phyloP scores from a whole-genome alignment of 2,329 filamentous ascomycete species.

The Venturia nashicola region DNA sequence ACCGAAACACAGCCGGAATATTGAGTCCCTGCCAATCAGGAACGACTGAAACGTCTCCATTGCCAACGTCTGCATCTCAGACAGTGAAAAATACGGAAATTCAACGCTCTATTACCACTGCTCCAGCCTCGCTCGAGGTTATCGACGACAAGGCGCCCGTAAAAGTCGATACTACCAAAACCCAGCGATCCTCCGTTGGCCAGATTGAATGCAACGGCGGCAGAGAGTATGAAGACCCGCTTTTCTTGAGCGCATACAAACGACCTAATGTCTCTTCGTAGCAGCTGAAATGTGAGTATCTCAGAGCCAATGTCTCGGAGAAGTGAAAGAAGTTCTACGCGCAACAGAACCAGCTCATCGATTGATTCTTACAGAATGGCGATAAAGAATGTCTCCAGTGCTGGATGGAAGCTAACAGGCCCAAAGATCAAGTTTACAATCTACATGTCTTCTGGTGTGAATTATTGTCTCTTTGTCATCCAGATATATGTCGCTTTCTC shows the following conservation, averaged over 20 bases:
- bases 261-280: constrained; percentile 9
- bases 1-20: background rate
- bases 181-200: background rate
- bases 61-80: background rate
- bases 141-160: background rate
- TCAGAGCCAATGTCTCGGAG: too few species aligned
- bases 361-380: constrained; percentile 40
- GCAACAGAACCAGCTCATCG: constrained; percentile 27
- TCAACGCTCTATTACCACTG: background rate
- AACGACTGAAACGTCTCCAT: background rate
- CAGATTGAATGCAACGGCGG: background rate
- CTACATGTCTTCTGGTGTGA: constrained; percentile 25
- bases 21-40: background rate
- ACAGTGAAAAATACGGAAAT: background rate
- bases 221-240: constrained; percentile 11
- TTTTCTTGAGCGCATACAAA: constrained; percentile 12
- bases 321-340: constrained; percentile 32
- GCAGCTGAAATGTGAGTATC: constrained; percentile 12
- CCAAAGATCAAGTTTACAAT: constrained; percentile 26
- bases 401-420: constrained; percentile 37
- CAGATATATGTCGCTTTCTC: constrained; percentile 47
- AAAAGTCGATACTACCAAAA: background rate
- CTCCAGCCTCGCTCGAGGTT: background rate
- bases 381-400: constrained; percentile 42
- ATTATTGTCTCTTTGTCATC: constrained; percentile 41